Conservation (phyloP, 1,284 basidiomycete species). For the Naganishia cerealis region DNA sequence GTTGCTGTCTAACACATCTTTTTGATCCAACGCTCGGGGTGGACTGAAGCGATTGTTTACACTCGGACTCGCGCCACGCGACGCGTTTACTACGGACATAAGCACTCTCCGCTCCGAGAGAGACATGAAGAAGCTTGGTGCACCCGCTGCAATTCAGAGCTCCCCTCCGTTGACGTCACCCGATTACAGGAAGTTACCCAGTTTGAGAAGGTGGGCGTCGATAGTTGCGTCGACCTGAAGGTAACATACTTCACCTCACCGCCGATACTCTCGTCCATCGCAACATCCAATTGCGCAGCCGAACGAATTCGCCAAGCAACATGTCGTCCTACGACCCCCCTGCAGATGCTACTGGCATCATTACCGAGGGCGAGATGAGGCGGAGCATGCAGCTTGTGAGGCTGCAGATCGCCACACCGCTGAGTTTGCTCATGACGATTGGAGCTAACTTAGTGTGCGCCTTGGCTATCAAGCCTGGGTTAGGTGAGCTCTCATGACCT, state of each 20-base stretch:
- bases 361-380: constrained; percentile 50
- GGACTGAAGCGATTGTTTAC: constrained; percentile 1
- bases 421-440: constrained; percentile 71
- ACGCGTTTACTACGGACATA: constrained; percentile 1
- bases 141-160: neutral
- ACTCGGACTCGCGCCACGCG: neutral
- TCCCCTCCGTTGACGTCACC: constrained; percentile 11
- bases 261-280: neutral
- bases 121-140: neutral
- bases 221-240: neutral
- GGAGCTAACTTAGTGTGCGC: constrained; percentile 58
- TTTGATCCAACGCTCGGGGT: neutral
- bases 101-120: neutral
- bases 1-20: neutral
- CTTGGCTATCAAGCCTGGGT: constrained; percentile 50
- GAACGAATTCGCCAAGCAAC: constrained; percentile 9
- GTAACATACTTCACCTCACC: neutral
- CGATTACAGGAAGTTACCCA: neutral
- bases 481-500: constrained; percentile 39
- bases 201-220: neutral
- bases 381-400: constrained; percentile 55
- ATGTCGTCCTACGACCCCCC: constrained; percentile 51
- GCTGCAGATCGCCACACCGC: constrained; percentile 73
- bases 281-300: neutral
- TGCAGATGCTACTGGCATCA: constrained; percentile 43